phyloP scores from a whole-genome alignment of 1,284 basidiomycete species.

The Pisolithus thermaeus region DNA sequence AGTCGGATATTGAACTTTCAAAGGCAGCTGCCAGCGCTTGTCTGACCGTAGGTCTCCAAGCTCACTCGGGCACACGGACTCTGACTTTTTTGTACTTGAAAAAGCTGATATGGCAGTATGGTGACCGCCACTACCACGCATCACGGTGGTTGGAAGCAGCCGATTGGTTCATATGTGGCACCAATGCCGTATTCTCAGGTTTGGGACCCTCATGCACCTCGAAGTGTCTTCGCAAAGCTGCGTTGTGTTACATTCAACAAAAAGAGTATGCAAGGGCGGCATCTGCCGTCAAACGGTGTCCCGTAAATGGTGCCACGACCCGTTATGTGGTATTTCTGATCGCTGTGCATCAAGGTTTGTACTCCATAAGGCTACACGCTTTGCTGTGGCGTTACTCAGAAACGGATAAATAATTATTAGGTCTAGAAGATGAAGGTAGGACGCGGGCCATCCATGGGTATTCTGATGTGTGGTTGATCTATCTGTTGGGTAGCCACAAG shows the following conservation, averaged over 20 bases:
- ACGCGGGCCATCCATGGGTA: slow-evolving; percentile 9
- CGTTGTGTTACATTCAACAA: slow-evolving; percentile 72
- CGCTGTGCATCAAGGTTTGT: slow-evolving; percentile 68
- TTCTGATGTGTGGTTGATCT: slow-evolving; percentile 15
- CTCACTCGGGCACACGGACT: slow-evolving; percentile 6
- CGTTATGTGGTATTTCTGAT: slow-evolving; percentile 69
- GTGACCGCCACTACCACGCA: slow-evolving; percentile 64
- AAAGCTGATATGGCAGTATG: slow-evolving; percentile 78
- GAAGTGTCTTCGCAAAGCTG: slow-evolving; percentile 76
- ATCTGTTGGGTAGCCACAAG: slow-evolving; percentile 48
- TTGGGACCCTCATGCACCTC: slow-evolving; percentile 46
- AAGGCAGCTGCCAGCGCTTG: slow-evolving; percentile 63
- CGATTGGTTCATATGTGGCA: slow-evolving; percentile 72
- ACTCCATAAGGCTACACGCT: slow-evolving; percentile 3
- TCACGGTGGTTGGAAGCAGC: slow-evolving; percentile 71
- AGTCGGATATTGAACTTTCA: slow-evolving; percentile 57
- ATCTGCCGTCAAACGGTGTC: slow-evolving; percentile 62
- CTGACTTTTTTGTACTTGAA: slow-evolving; percentile 13
- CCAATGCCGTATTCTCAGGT: slow-evolving; percentile 55
- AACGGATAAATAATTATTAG: slow-evolving; percentile 33
- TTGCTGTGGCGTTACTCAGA: slow-evolving; percentile 19
- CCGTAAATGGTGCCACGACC: slow-evolving; percentile 64
- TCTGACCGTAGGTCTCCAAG: slow-evolving; percentile 52
- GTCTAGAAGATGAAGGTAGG: slow-evolving; percentile 72
- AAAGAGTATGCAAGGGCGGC: slow-evolving; percentile 65